phyloP scores from a whole-genome alignment of 2,329 filamentous ascomycete genomes.

The Colletotrichum sp. region DNA sequence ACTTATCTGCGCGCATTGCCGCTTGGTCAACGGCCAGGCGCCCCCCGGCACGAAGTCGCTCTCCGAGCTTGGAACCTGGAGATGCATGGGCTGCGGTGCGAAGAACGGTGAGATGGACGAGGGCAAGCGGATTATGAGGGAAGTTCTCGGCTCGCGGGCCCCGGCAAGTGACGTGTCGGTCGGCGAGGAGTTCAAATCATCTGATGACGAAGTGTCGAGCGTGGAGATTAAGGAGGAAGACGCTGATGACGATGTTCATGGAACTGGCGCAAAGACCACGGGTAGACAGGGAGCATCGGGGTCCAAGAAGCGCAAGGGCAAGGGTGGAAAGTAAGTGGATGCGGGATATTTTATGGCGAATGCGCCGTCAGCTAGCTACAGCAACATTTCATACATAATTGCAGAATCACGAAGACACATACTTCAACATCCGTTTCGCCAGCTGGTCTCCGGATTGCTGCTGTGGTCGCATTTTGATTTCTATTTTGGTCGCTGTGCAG shows the following conservation, averaged over 20 bases:
- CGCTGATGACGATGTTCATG: background rate
- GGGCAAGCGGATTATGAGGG: conserved; percentile 72
- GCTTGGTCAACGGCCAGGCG: conserved; percentile 93
- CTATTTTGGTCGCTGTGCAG: background rate
- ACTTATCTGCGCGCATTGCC: conserved; percentile 81
- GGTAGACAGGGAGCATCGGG: conserved; percentile 16
- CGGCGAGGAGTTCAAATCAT: conserved; percentile 22
- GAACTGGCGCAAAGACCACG: conserved; percentile 2
- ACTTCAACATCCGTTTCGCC: background rate
- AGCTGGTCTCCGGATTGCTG: background rate
- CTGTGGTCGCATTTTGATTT: background rate
- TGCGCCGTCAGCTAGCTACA: background rate
- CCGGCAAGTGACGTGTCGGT: background rate
- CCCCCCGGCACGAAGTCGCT: conserved; percentile 82
- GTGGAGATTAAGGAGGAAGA: conserved; percentile 6
- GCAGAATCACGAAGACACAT: background rate
- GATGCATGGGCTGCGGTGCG: conserved; percentile 82
- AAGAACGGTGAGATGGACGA: conserved; percentile 85
- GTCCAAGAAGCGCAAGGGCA: conserved; percentile 21
- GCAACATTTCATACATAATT: conserved; percentile 1
- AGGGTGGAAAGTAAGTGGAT: conserved; percentile 10
- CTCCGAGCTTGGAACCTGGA: conserved; percentile 85
- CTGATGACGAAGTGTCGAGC: background rate
- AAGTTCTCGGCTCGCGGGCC: conserved; percentile 53
- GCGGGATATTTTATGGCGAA: background rate